Evolutionary conservation across 2,329 filamentous ascomycete genomes (phyloP), one percentile per base, ranked within the genome.

Genomic region (Pseudogymnoascus sp.): DNA sequence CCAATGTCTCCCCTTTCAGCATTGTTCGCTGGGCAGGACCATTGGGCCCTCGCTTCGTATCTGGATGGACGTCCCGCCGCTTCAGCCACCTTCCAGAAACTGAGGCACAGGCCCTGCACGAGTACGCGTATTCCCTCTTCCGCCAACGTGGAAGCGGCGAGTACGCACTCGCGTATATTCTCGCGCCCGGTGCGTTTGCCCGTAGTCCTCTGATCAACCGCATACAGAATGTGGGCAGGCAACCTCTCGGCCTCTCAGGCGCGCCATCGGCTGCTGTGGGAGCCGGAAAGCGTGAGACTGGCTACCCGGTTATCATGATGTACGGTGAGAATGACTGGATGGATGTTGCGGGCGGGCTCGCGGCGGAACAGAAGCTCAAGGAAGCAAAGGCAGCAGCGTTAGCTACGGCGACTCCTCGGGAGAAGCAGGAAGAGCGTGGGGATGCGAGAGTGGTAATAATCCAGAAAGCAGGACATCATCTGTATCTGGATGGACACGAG

Each of bases 241-340:
- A 95, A 72, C 70, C 58, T 67, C 74, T 66, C 67, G 58, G 58
- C 5, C 58, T 59, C 39, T 61, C 67, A 15, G 17, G 58, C 12
- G 33, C 35, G 3, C 55, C 55, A 13, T 59, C 58, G 13, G 42
- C 66, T 29, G 12, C 39, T n/a, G 33, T 25, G 1, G 60, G 21
- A 29, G 5, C 36, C 13, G 33, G 10, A 29, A 62, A 35, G 29
- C 73, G 70, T 44, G 72, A 74, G 61, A 89, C 82, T 0, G 92
- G 92, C 1, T 80, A 92, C 59, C 93, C 94, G 0, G 80, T 97
- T 33, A 83, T 97, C 7, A 84, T 99, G 72, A 92, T 97, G 89
- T 99, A 99, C 72, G 94, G 94, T 66, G 92, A 97, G 70, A 87
- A 94, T 71, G 94, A 99, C 78, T 99, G 94, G 94, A 99, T 99